Base-by-base conservation (phyloP, 495 filamentous ascomycete species). In the Aspergillus leporis region DNA sequence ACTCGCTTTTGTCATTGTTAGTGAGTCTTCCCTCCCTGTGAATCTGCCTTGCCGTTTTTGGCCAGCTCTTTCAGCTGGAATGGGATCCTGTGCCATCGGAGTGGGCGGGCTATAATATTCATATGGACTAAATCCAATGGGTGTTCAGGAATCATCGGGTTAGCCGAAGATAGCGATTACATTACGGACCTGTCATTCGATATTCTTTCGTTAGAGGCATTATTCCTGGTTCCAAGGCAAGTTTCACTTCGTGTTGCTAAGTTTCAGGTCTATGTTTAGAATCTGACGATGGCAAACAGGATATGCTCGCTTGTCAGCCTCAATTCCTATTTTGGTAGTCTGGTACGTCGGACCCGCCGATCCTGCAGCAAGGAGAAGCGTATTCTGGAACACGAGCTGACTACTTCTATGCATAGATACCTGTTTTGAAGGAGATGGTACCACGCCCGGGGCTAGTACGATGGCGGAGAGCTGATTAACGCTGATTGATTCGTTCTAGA, bases 221-320 rank as follows among this genome's bases (percentile, higher is more conserved):
- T 98, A 16, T 91, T 98, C 65, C 83, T 98, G 65, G 89, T 97
- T 31, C 93, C 93, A 30, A 83, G 91, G 77, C 79, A 72, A 65
- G 69, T 58, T 56, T 36, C 21, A 23, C 43, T 38, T 25, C 41
- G 14, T 45, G n/a, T 57, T 22, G 22, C 41, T 58, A 57, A 18
- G 25, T 54, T 28, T 34, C 53, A 51, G 38, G 48, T 43, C 53
- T 41, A 18, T 45, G 41, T 25, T 38, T 53, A 40, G 52, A 65
- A 55, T 54, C 66, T 67, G 56, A 65, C 49, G 53, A 54, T 55
- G 56, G 30, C 59, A 55, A 56, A 64, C 65, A 87, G 85, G 57
- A 88, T 95, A 64, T 98, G 87, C 74, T 94, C 92, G 19, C 81
- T 98, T 49, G 81, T 97, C 50, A 93, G 90, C 70, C 69, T 98